Evolutionary conservation across 1,284 basidiomycete genomes (phyloP).

Genomic region (Inonotus hispidus): DNA sequence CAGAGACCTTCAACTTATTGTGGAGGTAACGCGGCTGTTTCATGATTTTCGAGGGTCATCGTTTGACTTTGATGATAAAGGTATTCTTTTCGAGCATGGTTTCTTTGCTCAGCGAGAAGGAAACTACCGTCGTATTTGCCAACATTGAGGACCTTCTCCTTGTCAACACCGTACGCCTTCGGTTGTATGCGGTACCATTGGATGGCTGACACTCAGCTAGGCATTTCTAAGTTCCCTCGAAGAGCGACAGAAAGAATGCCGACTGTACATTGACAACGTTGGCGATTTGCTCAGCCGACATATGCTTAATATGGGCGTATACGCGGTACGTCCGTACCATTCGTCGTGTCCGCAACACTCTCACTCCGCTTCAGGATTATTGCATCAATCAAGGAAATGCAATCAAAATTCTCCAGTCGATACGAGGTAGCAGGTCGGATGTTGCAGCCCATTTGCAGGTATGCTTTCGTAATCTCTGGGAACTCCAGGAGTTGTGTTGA

Average conservation of each 20-base stretch:
- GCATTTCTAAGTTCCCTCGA: slow-evolving; percentile 83
- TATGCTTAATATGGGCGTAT: slow-evolving; percentile 73
- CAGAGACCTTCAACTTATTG: slow-evolving; percentile 83
- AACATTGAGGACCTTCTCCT: slow-evolving; percentile 90
- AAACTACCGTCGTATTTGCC: slow-evolving; percentile 81
- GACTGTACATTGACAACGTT: slow-evolving; percentile 85
- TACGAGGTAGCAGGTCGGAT: slow-evolving; percentile 63
- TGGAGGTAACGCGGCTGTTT: slow-evolving; percentile 56
- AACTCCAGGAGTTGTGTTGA: not conserved
- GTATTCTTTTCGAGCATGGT: slow-evolving; percentile 83
- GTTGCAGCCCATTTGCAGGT: slow-evolving; percentile 70
- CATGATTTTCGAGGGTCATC: not conserved
- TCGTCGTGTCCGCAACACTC: not conserved
- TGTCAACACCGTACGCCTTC: slow-evolving; percentile 66
- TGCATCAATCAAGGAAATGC: slow-evolving; percentile 87
- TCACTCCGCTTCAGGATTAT: slow-evolving; percentile 58
- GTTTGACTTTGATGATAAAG: slow-evolving; percentile 27
- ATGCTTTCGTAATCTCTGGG: not conserved
- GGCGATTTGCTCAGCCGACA: slow-evolving; percentile 80
- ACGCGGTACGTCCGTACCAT: slow-evolving; percentile 49
- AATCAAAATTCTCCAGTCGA: slow-evolving; percentile 70
- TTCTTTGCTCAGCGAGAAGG: slow-evolving; percentile 69
- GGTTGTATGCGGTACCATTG: slow-evolving; percentile 10
- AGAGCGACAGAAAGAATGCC: slow-evolving; percentile 82
- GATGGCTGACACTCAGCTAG: slow-evolving; percentile 31